Base-by-base conservation (phyloP, 192 early-diverging fungal genomes). In the Thamnidium elegans region DNA sequence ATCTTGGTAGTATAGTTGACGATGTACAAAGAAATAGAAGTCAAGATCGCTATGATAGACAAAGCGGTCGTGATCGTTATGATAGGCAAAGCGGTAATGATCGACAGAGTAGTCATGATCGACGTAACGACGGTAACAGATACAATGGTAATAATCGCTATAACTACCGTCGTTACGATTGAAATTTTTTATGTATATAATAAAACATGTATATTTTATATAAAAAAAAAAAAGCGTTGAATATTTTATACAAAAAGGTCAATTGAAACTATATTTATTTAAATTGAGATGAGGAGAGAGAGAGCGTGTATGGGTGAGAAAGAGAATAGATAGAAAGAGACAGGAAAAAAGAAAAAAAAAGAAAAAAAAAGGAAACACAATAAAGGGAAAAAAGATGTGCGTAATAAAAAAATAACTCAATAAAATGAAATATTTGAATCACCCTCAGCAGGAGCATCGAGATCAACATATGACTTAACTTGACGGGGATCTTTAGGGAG, bases 391-490 rank as follows among this genome's bases (percentile, higher is more conserved):
- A 17, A 13, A 20, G 8, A 14, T 26, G 3, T 26, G 26, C 3
- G 26, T 26, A 43, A 44, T 20, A 44, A 17, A 5, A 19, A 17
- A 26, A 31, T 48, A 14, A 7, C 32, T 65, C 56, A 71, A 20
- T 66, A 65, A 55, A 65, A 73, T 47, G 62, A 58, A 20, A 73
- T 73, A 58, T 67, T 59, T 10, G 66, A 48, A 42, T 73, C 71
- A 23, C 71, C 86, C 51, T 90, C 90, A 20, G 87, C 89, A 4
- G 93, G 92, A 45, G 89, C 90, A 76, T 96, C 94, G 34, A 96
- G 73, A 66, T 96, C 94, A 43, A 91, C 86, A 63, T 96, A 96
- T 19, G 86, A 90, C 62, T 90, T 89, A 51, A 96, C 82, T 50
- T 87, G 83, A 10, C 94, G 84, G 43, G 91, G 90, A 65, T 91